Base-by-base conservation (phyloP, 768 basidiomycete genomes). In the Rhizopogon roseolus region DNA sequence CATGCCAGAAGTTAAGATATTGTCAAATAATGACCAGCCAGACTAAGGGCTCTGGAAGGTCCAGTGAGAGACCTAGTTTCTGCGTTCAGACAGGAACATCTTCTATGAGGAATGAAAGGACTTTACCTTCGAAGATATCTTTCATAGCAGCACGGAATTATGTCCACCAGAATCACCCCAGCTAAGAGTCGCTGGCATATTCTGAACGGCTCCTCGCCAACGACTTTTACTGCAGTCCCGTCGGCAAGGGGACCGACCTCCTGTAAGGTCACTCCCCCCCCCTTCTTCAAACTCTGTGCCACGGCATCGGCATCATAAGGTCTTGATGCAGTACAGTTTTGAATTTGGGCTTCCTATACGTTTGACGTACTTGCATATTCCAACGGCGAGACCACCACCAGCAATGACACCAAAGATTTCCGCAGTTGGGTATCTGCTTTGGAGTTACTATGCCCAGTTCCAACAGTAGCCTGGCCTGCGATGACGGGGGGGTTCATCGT, bases 141-240 rank as follows among this genome's bases (percentile, higher is more conserved):
- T 98, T 98, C 73, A 98, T 98, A 5, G 94, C 94, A 7, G 97
- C 97, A 66, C 97, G 98, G 41, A 99, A 85, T 68, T 96, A 96
- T 98, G 64, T 90, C 83, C 29, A 88, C 91, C 63, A 87, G 81
- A 48, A 94, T 83, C 34, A 98, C 71, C 2, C 81, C 85, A 60
- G 98, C 93, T n/a, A 98, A 70, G 37, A 91, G 76, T 44, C 88
- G 76, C 68, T 89, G 79, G 72, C 96, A 98, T 56, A 99, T 82
- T 55, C 96, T 81, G 73, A 98, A 97, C 0, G 93, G 86, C 67
- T 99, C 97, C 69, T 86, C 88, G 19, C 97, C 97, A 2, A 99
- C 95, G 46, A 94, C 80, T 69, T 90, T 90, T 42, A 99, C 97
- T 3, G 97, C 97, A 2, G 97, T 99, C 22, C 97, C 97, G 64